Base-by-base conservation (phyloP, 2,329 filamentous ascomycete species). In the Chrysoporthe austroafricana region DNA sequence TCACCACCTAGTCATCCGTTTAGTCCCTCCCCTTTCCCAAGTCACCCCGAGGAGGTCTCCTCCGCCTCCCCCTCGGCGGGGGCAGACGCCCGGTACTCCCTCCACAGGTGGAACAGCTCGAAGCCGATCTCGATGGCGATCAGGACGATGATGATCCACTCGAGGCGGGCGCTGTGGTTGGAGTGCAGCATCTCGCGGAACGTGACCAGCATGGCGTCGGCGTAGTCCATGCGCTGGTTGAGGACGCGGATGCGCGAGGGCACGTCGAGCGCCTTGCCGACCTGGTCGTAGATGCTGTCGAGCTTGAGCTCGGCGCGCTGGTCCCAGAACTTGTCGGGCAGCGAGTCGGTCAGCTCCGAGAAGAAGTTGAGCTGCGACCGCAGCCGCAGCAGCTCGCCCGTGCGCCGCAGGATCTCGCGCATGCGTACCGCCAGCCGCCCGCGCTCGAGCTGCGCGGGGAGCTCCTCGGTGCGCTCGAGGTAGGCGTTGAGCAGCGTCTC, bases 161-260 rank as follows among this genome's bases (percentile, higher is more conserved):
- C 96, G 13, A 99, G 84, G 66, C 93, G 85, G 42, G 94, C 88
- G 18, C 93, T 91, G 76, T 98, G 94, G 77, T 93, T 93, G 82
- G 98, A 94, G 76, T 92, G 96, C 66, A 96, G 85, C 76, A 94
- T 90, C 78, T 97, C 93, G 67, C 96, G 85, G 70, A 98, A 81
- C 18, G 98, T 94, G 63, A 85, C 92, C 7, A 96, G 94, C 77
- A 97, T 97, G 78, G 98, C 95, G 75, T 96, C 92, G 0, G 95
- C 96, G 77, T 99, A 98, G 75, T 97, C 95, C 88, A 99, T 96
- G 82, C 97, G 97, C 81, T 97, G 93, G 77, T 99, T 99, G 73
- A 98, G 81, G 21, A 93, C 90, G 74, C 92, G 92, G 80, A 98
- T 98, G 62, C 96, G 87, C 36, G 96, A 92, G 44, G 92, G 92